Evolutionary conservation across 768 basidiomycete genomes (phyloP), one percentile per base, ranked within the genome.

Genomic region (Suillus alpinus): DNA sequence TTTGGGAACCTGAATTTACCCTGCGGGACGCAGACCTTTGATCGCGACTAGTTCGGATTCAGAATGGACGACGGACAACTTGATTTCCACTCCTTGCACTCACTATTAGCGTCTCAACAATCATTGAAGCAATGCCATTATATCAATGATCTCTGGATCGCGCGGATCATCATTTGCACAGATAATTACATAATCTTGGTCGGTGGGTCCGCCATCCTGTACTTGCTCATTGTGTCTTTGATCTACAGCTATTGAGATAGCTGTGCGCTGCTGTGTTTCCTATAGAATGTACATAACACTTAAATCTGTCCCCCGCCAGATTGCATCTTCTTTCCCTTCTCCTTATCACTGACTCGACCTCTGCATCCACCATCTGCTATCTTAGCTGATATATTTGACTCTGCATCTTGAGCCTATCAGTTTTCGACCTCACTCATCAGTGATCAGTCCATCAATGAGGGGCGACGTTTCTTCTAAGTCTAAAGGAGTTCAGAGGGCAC

Each of bases 1-100:
- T 68, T 47, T 83, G 77, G 65, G 82, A 84, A 59, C 72, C 67
- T 31, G 58, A 23, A 16, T 36, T 59, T 26, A 16, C 36, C 26
- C 5, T 12, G 23, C 16, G 26, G 18, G 6, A n/a, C 9, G 10
- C 23, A 18, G 16, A 10, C 10, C 16, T n/a, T 39, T 55, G 53
- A 55, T 26, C 36, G 16, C 53, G 23, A 39, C 37, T 16, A 6
- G 16, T 39, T 40, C 9, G 39, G 16, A 53, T 36, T 9, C 20
- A 2, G 36, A 10, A 10, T 36, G 9, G 36, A n/a, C 41, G 41
- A 43, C 14, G 44, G 44, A 23, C 12, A 9, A 46, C 23, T 23
- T 14, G 23, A 26, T 2, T 34, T 34, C 3, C 34, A 23, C 14
- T 23, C 7, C 29, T 36, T 23, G 13, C 8, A 36, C 32, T 34